A percentile compares a stretch with the other conserved stretches of the same genome.
Evolutionary conservation across 345 rosid genomes (phyloP).

Genomic region (Lepidium africanum): DNA sequence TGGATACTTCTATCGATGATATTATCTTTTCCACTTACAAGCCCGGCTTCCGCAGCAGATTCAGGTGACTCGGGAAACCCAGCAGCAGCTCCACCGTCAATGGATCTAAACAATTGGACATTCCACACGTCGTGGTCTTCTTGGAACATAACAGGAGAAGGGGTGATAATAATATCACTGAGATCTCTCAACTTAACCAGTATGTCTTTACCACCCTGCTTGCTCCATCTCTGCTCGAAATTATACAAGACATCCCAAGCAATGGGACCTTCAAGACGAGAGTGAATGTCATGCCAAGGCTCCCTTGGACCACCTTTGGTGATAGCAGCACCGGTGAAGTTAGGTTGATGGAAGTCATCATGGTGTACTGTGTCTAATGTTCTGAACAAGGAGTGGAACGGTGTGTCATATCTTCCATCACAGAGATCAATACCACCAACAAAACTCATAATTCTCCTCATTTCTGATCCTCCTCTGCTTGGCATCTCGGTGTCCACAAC

Average conservation of each 20-base stretch:
- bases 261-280: constrained; percentile 93
- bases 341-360: constrained; percentile 99
- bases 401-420: constrained; percentile 92
- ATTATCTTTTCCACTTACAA: constrained; percentile 97
- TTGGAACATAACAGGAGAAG: constrained; percentile 79
- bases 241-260: constrained; percentile 98
- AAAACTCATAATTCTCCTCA: constrained; percentile 85
- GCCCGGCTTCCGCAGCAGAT: constrained; percentile 95
- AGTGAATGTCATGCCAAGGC: constrained; percentile 99
- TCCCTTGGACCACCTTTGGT: constrained; percentile 98
- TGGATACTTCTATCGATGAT: constrained; percentile 97
- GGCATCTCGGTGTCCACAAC: constrained; percentile 86
- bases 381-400: constrained; percentile 95
- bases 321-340: constrained; percentile 68
- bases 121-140: constrained; percentile 90
- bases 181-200: constrained; percentile 77
- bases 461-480: constrained; percentile 38
- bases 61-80: constrained; percentile 97
- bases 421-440: constrained; percentile 98
- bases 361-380: constrained; percentile 93
- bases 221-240: constrained; percentile 96
- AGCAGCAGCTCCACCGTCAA: constrained; percentile 97
- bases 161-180: constrained; percentile 66
- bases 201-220: constrained; percentile 91
- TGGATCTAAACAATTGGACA: constrained; percentile 91